Percentiles rank a stretch among this genome's conserved stretches.
Conservation (phyloP, 148 eudicot genomes). For the Vaccinium corymbosum region DNA sequence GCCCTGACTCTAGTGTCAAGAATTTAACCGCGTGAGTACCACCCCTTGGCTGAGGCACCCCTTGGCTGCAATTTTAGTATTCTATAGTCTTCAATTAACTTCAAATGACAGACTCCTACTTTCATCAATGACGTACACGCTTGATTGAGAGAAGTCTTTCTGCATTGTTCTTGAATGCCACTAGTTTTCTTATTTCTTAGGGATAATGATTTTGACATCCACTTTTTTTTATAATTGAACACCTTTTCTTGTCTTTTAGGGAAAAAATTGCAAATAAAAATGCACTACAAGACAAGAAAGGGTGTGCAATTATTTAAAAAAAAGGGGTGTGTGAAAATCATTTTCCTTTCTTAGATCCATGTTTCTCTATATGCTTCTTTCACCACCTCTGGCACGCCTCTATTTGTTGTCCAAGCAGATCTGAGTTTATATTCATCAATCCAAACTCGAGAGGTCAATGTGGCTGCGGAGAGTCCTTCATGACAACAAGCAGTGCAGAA, state of each 20-base stretch:
- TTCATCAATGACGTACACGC: background rate
- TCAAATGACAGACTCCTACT: background rate
- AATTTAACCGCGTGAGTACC: background rate
- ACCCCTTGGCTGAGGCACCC: background rate
- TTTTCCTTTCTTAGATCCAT: background rate
- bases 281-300: too few species aligned
- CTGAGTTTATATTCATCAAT: slow-evolving; percentile 22
- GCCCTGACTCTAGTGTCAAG: background rate
- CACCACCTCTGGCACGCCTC: background rate
- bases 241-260: too few species aligned
- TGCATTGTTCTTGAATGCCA: too few species aligned
- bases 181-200: background rate
- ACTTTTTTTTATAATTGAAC: too few species aligned
- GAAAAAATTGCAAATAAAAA: too few species aligned
- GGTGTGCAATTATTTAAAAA: too few species aligned
- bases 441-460: slow-evolving; percentile 29
- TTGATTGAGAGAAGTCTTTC: background rate
- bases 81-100: background rate
- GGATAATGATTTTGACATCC: too few species aligned
- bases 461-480: slow-evolving; percentile 30
- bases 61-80: background rate
- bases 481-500: slow-evolving; percentile 19
- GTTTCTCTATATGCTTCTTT: background rate
- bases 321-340: too few species aligned
- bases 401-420: background rate